A percentile compares a stretch with the other conserved stretches of the same genome.
phyloP scores from a whole-genome alignment of 2,329 filamentous ascomycete species.

The Talaromyces rugulosus region DNA sequence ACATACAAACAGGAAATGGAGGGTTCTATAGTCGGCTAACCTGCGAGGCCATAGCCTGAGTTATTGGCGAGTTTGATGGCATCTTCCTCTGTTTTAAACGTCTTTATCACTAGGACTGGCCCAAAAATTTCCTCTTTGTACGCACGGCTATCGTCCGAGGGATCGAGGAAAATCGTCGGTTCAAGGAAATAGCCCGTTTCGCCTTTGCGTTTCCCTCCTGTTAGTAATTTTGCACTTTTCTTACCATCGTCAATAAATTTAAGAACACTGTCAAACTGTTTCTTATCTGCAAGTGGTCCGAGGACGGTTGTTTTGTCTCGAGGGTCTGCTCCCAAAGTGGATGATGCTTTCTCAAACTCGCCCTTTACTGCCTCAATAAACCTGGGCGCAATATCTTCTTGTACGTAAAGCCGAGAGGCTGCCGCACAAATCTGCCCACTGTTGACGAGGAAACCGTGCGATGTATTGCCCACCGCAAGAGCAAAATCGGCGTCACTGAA shows the following conservation, averaged over 20 bases:
- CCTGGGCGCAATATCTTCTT: conserved; percentile 16
- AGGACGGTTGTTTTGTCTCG: conserved; percentile 2
- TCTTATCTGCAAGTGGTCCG: conserved; percentile 12
- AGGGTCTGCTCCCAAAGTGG: conserved; percentile 8
- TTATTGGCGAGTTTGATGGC: conserved; percentile 18
- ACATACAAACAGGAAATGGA: no score
- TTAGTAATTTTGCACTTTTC: conserved; percentile 8
- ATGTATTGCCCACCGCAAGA: conserved; percentile 17
- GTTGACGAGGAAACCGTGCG: conserved; percentile 16
- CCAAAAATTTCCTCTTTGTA: conserved; percentile 16
- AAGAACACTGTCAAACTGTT: conserved; percentile 12
- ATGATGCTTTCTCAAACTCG: conserved; percentile 3
- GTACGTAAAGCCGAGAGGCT: conserved; percentile 19
- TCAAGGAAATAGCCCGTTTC: conserved; percentile 13
- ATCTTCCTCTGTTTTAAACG: conserved; percentile 15
- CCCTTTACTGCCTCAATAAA: conserved; percentile 14
- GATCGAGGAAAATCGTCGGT: conserved; percentile 13
- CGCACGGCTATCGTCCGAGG: neutral
- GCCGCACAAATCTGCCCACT: conserved; percentile 21
- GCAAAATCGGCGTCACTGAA: conserved; percentile 19
- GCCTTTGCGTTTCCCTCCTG: neutral
- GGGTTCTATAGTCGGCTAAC: neutral
- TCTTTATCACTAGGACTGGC: conserved; percentile 13
- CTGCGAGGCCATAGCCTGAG: conserved; percentile 15
- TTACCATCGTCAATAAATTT: conserved; percentile 15